Base-by-base conservation (phyloP, 768 basidiomycete genomes). In the Mycena floridula region DNA sequence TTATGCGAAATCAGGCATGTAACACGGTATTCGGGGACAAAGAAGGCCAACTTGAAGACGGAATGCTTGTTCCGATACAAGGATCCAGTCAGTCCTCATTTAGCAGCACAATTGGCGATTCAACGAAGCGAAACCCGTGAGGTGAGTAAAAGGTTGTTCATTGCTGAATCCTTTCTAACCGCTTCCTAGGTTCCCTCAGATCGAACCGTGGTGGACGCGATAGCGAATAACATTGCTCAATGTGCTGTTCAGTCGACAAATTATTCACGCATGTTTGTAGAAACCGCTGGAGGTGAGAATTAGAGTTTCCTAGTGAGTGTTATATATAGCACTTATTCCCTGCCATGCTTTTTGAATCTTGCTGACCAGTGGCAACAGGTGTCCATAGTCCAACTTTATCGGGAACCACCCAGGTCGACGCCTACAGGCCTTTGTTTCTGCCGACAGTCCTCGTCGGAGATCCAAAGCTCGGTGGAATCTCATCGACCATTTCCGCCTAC, bases 31-130 rank as follows among this genome's bases (percentile, higher is more conserved):
- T 69, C 70, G 3, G 73, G 73, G 4, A 52, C 57, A 3, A 45
- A 64, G 25, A 60, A 57, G 20, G 59, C 61, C 21, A 63, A 64
- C 5, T 72, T 90, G 15, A 60, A 73, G 18, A 69, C 82, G 0
- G 72, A 80, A 18, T 95, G 91, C 62, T 68, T 97, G 6, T 94
- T 80, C 61, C 81, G 81, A 39, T 94, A 85, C 53, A 74, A 85
- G 24, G 84, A 94, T 42, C 95, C 95, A 0, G 87, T 97, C 43
- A 94, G 91, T 52, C 95, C 95, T 0, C 95, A 97, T 59, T 69
- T 97, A 18, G 95, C 95, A 1, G 91, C 76, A 5, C 67, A 66
- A 45, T 57, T 82, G 54, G 72, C 73, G 5, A 54, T 23, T n/a
- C 15, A 42, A 6, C 20, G n/a, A 4, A 5, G 26, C 26, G 15